phyloP scores from a whole-genome alignment of 2,329 filamentous ascomycete species.

The Trichoderma hamatum region DNA sequence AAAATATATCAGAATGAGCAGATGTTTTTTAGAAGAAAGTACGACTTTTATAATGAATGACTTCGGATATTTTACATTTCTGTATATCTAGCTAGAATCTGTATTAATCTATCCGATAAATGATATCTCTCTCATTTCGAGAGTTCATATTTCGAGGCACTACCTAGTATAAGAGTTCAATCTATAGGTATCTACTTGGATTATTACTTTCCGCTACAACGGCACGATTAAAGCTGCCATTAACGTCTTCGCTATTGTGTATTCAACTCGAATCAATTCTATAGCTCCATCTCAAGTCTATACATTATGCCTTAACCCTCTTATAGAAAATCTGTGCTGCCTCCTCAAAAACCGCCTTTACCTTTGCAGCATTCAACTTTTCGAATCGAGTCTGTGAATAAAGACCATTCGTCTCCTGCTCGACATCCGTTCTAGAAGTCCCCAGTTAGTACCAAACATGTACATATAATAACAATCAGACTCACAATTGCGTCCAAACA shows the following conservation, averaged over 20 bases:
- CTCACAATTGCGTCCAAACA: constrained; percentile 68
- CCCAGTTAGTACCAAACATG: constrained; percentile 18
- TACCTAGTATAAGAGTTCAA: too few relatives aligned
- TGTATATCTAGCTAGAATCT: too few relatives aligned
- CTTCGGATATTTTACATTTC: too few relatives aligned
- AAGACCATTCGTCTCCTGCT: constrained; percentile 69
- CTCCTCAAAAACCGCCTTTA: constrained; percentile 61
- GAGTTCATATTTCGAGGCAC: too few relatives aligned
- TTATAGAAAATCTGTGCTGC: constrained; percentile 53
- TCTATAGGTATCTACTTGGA: too few relatives aligned
- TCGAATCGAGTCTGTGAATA: constrained; percentile 64
- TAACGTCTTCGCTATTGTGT: not conserved
- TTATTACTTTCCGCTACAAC: too few relatives aligned
- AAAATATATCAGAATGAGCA: not conserved
- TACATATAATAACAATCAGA: constrained; percentile 42
- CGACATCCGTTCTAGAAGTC: constrained; percentile 55
- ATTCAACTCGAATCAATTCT: not conserved
- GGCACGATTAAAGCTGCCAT: not conserved
- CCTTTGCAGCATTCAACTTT: constrained; percentile 60
- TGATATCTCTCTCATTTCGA: too few relatives aligned
- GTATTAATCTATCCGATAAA: too few relatives aligned
- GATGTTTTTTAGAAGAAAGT: too few relatives aligned
- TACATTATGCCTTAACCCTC: constrained; percentile 23
- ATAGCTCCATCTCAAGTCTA: not conserved
- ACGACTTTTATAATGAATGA: too few relatives aligned